A percentile compares a stretch with the other conserved stretches of the same genome.
These are phyloP conservation scores for Aspergillus brasiliensis DNA, from an alignment of 2,329 filamentous ascomycete species.

Conservation along the genomic window DNA sequence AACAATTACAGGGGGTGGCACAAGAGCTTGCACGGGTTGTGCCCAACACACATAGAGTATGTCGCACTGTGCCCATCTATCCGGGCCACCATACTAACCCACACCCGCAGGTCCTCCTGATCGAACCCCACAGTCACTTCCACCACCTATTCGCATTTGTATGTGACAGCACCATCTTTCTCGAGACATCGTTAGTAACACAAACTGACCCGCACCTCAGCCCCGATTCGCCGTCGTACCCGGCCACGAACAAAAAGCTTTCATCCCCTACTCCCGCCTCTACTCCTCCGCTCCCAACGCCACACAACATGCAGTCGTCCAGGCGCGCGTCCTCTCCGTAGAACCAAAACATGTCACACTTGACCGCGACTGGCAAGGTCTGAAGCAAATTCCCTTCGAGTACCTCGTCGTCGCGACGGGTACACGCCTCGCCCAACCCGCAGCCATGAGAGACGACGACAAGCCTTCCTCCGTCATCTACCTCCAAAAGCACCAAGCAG, in stretches of 20 bases:
- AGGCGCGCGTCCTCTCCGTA: conserved; percentile 36
- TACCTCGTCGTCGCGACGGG: conserved; percentile 39
- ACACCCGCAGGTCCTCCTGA: conserved; percentile 30
- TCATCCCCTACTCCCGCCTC: conserved; percentile 37
- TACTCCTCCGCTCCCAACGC: conserved; percentile 29
- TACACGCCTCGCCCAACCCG: conserved; percentile 36
- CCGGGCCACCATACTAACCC: neutral
- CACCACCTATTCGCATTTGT: conserved; percentile 41
- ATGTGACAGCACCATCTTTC: conserved; percentile 1
- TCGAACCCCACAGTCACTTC: conserved; percentile 40
- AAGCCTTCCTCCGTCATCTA: conserved; percentile 37
- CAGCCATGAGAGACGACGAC: conserved; percentile 36
- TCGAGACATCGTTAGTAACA: neutral
- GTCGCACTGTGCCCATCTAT: neutral
- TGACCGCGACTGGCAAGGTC: conserved; percentile 39
- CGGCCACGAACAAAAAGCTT: conserved; percentile 41
- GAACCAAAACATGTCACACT: conserved; percentile 30
- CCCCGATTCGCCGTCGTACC: conserved; percentile 38
- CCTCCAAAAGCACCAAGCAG: conserved; percentile 35
- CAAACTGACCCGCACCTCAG: conserved; percentile 17
- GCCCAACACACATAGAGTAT: conserved; percentile 38
- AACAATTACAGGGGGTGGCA: conserved; percentile 26
- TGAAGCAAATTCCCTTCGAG: conserved; percentile 33
- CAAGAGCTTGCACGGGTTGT: conserved; percentile 39
- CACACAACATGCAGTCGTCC: conserved; percentile 31